A percentile compares a stretch with the other conserved stretches of the same genome.
These are phyloP conservation scores for Hondaea fermentalgiana DNA, from an alignment of 108 stramenopile genomes.

Conservation along the genomic window DNA sequence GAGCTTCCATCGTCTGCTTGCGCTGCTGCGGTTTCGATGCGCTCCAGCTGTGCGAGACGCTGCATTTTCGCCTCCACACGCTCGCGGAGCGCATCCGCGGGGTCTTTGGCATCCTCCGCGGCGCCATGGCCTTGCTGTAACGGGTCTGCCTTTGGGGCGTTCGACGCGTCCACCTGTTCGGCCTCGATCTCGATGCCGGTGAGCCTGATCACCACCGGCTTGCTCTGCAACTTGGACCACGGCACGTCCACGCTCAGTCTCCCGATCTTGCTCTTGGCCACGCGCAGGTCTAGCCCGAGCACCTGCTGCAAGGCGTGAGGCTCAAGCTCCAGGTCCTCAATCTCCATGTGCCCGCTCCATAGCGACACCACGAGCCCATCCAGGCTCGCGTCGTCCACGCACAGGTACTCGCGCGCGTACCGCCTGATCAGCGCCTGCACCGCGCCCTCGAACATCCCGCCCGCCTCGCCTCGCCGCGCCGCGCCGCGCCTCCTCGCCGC, in stretches of 20 bases:
- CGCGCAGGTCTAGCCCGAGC: not conserved
- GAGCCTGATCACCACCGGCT: constrained; percentile 6
- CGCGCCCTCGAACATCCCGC: not conserved
- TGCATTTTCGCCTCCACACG: not conserved
- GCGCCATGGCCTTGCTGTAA: not conserved
- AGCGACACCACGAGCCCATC: not conserved
- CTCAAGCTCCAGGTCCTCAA: constrained; percentile 1
- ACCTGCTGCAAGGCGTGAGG: not conserved
- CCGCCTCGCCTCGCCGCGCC: not conserved
- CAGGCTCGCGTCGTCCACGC: constrained; percentile 10
- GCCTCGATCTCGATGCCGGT: not conserved
- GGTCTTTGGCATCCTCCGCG: not conserved
- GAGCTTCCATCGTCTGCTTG: not conserved
- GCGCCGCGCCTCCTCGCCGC: no score
- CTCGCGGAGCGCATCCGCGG: not conserved
- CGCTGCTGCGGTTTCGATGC: not conserved
- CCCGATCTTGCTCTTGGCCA: not conserved
- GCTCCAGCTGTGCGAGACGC: not conserved
- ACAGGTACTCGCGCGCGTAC: constrained; percentile 7
- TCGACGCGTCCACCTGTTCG: not conserved
- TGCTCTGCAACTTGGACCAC: constrained; percentile 14
- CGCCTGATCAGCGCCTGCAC: not conserved
- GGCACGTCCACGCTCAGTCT: constrained; percentile 2
- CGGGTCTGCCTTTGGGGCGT: not conserved
- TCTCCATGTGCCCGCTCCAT: constrained; percentile 2